Evolutionary conservation across 257 asterid species (phyloP).

Genomic region (Scutellaria barbata): DNA sequence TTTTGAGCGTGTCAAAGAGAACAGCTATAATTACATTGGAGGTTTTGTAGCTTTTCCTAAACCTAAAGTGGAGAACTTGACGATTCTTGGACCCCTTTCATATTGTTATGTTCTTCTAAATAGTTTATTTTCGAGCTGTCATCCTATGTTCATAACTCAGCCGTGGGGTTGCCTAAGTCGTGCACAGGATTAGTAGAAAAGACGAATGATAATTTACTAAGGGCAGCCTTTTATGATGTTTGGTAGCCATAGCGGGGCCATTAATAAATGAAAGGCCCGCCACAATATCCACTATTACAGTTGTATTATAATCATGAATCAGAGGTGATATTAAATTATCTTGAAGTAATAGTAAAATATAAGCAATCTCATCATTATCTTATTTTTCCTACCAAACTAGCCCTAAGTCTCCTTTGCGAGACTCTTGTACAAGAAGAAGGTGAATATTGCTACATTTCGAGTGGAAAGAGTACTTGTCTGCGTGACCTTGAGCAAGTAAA

Average conservation of each 20-base stretch:
- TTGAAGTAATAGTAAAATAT: no score
- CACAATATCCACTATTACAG: no score
- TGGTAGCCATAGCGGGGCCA: no score
- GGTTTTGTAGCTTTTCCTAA: background rate
- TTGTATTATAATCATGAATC: no score
- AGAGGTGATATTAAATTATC: no score
- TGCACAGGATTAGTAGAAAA: background rate
- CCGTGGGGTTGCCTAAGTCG: constrained; percentile 3
- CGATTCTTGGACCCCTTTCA: background rate
- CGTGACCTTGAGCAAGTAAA: constrained; percentile 15
- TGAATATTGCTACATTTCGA: background rate
- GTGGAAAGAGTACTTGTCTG: background rate
- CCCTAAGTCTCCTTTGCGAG: background rate
- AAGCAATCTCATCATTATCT: no score
- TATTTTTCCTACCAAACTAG: no score
- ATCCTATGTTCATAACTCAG: constrained; percentile 4
- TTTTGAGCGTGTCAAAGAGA: background rate
- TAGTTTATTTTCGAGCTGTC: constrained; percentile 7
- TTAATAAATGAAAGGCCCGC: no score
- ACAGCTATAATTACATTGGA: background rate
- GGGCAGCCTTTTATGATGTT: no score
- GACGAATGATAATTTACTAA: background rate
- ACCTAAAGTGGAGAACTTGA: constrained; percentile 12
- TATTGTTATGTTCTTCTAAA: background rate
- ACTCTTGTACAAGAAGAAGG: background rate